A percentile compares a stretch with the other conserved stretches of the same genome.
phyloP scores from a whole-genome alignment of 176 grass and related monocot genomes.

The Triticum timopheevii region DNA sequence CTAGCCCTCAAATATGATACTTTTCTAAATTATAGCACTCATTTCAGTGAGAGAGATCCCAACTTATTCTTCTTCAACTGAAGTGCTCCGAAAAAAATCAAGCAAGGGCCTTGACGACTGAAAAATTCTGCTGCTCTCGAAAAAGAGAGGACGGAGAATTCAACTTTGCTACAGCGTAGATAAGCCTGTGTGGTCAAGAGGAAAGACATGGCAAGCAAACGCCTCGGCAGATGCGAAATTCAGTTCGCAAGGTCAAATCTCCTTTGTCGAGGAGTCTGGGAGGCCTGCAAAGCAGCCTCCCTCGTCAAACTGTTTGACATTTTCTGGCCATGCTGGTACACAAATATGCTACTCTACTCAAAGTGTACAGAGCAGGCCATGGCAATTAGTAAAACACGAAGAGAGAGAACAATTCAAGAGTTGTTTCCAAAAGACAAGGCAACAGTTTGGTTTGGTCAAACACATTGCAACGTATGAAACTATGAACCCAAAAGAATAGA shows the following conservation, averaged over 20 bases:
- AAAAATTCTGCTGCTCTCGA: not conserved
- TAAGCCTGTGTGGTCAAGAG: not conserved
- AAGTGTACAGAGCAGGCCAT: not conserved
- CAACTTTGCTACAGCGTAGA: not conserved
- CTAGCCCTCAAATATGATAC: too few species aligned
- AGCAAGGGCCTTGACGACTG: too few species aligned
- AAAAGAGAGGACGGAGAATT: not conserved
- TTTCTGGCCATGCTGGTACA: constrained; percentile 1
- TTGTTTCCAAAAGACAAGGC: constrained; percentile 19
- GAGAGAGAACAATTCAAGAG: constrained; percentile 34
- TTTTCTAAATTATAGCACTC: too few species aligned
- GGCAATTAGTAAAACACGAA: constrained; percentile 9
- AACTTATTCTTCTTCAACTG: too few species aligned
- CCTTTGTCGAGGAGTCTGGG: constrained; percentile 19
- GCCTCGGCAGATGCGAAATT: constrained; percentile 23
- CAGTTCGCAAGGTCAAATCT: constrained; percentile 27
- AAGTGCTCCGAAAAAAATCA: too few species aligned
- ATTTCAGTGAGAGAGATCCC: not conserved
- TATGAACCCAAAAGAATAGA: constrained; percentile 8
- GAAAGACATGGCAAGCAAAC: not conserved
- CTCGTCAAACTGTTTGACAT: constrained; percentile 43
- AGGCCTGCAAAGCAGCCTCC: constrained; percentile 37
- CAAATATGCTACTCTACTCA: not conserved
- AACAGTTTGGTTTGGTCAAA: constrained; percentile 19
- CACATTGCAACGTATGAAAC: not conserved